Evolutionary conservation across 495 filamentous ascomycete genomes (phyloP), one percentile per base, ranked within the genome.

Genomic region (Acidiella bohemica): DNA sequence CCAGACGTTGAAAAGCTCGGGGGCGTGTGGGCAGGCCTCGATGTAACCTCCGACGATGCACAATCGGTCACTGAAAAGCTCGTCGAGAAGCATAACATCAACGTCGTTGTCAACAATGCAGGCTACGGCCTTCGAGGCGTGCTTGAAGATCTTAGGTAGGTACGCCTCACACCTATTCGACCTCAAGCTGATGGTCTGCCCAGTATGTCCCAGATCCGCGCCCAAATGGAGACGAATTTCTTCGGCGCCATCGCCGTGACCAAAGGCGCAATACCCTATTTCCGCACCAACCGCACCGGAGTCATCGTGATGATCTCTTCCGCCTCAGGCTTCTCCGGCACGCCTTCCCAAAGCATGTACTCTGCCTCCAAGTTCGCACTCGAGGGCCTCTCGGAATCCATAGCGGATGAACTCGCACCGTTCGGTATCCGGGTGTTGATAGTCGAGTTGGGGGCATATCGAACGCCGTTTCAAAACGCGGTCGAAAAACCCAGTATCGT

Each of bases 191-290:
- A n/a, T n/a, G n/a, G n/a, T n/a, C n/a, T n/a, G 30, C 4, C 33
- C 32, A 56, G 53, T 24, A 28, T 49, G 21, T 30, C 44, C 13
- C 31, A 44, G 13, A 50, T 45, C 13, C 21, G 32, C 9, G 45
- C 38, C 2, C 54, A 57, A 36, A 53, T 53, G 35, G 46, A 53
- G 2, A 55, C 53, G 2, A 57, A 57, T 34, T 41, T 53, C 39
- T 55, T 55, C 33, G 54, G 54, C n/a, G 23, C 38, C 10, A 17
- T 57, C 2, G 46, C 46, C 12, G 41, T 41, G 11, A 55, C 46
- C 4, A 50, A 47, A 29, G 52, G 44, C 18, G 27, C 49, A 7
- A 41, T 57, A 3, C 54, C 53, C 1, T 25, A 43, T 23, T 48
- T 57, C 22, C 53, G 54, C 6, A 29, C 26, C n/a, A 32, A 32